Conservation (phyloP, 2,329 filamentous ascomycete species). For the Fusarium sp. region DNA sequence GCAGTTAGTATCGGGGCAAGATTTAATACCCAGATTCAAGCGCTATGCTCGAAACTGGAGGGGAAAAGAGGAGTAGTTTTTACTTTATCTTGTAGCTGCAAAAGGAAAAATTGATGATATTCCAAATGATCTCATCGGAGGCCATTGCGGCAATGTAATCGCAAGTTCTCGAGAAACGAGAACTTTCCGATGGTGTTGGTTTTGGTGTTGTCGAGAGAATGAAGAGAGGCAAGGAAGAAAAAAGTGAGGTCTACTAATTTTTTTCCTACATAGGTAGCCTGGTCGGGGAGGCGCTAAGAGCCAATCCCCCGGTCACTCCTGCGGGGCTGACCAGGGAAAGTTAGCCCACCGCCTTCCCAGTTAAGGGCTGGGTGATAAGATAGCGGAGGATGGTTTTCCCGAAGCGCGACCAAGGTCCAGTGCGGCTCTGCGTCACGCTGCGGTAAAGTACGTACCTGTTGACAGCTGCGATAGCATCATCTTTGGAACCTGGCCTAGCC, state of each 20-base stretch:
- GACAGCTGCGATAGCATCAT: slow-evolving; percentile 40
- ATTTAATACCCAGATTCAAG: background rate
- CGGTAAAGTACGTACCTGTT: slow-evolving; percentile 38
- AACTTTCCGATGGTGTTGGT: background rate
- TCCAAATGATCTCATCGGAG: slow-evolving; percentile 97
- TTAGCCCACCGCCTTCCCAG: slow-evolving; percentile 30
- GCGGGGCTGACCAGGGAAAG: slow-evolving; percentile 23
- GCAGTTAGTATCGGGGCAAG: slow-evolving; percentile 41
- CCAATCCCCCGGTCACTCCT: slow-evolving; percentile 22
- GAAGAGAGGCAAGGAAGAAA: slow-evolving; percentile 23
- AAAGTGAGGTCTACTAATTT: slow-evolving; percentile 3
- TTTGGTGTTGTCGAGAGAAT: slow-evolving; percentile 5
- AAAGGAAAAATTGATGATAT: slow-evolving; percentile 94
- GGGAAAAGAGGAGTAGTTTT: slow-evolving; percentile 39
- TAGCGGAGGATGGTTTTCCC: slow-evolving; percentile 24
- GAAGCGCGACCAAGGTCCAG: background rate
- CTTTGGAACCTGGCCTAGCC: slow-evolving; percentile 36
- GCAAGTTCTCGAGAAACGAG: background rate
- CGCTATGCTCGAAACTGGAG: background rate
- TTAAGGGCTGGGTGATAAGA: background rate
- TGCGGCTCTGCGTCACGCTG: slow-evolving; percentile 15
- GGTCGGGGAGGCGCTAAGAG: slow-evolving; percentile 22
- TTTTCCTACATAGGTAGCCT: slow-evolving; percentile 35
- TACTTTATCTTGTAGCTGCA: slow-evolving; percentile 95
- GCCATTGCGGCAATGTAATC: slow-evolving; percentile 64